Percentiles rank a stretch among this genome's conserved stretches.
Conservation (phyloP, 495 filamentous ascomycete species). For the Penicillium angulare region DNA sequence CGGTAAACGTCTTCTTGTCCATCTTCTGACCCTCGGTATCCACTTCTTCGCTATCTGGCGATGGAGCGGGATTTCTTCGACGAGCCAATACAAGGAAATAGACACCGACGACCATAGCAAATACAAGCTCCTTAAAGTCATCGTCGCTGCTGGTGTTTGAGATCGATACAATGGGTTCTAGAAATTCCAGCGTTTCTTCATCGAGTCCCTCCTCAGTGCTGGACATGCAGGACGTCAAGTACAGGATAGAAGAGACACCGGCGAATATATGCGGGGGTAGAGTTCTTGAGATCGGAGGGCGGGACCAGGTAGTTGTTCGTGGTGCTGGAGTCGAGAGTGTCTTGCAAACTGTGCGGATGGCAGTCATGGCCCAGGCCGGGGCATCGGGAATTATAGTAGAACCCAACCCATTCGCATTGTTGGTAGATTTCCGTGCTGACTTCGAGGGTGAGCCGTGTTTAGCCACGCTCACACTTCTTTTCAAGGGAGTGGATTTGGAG, state of each 20-base stretch:
- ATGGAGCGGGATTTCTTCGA: slow-evolving; percentile 31
- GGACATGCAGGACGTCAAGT: slow-evolving; percentile 32
- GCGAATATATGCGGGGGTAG: slow-evolving; percentile 63
- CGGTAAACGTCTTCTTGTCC: slow-evolving; percentile 47
- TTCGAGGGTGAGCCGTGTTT: slow-evolving; percentile 22
- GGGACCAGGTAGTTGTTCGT: slow-evolving; percentile 43
- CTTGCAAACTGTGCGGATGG: slow-evolving; percentile 64
- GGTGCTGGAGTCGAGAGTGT: slow-evolving; percentile 54
- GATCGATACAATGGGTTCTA: slow-evolving; percentile 35
- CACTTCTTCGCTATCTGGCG: slow-evolving; percentile 16
- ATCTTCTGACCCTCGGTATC: slow-evolving; percentile 34
- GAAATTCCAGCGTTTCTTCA: slow-evolving; percentile 36
- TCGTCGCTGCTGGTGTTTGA: slow-evolving; percentile 31
- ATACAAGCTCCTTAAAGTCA: slow-evolving; percentile 42
- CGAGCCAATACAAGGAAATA: slow-evolving; percentile 60
- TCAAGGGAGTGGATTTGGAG: slow-evolving; percentile 41
- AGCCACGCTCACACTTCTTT: slow-evolving; percentile 27
- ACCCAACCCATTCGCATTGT: slow-evolving; percentile 18
- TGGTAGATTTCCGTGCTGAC: slow-evolving; percentile 18
- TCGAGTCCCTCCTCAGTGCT: slow-evolving; percentile 35
- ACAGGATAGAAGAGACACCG: slow-evolving; percentile 58
- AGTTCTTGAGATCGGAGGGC: slow-evolving; percentile 44
- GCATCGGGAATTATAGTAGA: slow-evolving; percentile 45
- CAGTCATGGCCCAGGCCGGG: slow-evolving; percentile 65
- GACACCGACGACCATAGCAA: slow-evolving; percentile 59